phyloP scores from a whole-genome alignment of 495 filamentous ascomycete species.

The Margaritispora aquatica region DNA sequence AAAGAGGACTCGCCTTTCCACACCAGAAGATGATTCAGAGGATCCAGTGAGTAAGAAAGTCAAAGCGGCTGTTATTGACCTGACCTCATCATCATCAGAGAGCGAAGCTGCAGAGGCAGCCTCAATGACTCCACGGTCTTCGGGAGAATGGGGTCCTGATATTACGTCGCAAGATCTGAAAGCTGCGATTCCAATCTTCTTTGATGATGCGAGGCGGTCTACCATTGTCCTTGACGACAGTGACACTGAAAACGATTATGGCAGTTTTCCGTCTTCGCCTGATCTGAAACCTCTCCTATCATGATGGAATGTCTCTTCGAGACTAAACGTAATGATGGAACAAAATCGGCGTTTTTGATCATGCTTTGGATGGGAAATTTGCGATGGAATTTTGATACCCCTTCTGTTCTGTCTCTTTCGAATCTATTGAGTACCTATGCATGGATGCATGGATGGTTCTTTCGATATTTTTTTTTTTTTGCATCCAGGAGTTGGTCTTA shows the following conservation, averaged over 20 bases:
- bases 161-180: background rate
- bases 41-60: background rate
- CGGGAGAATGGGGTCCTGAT: constrained; percentile 6
- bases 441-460: too few species aligned
- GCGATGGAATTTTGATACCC: background rate
- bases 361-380: background rate
- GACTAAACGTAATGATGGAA: too few species aligned
- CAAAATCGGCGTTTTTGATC: too few species aligned
- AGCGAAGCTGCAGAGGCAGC: background rate
- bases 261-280: constrained; percentile 10
- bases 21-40: background rate
- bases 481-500: too few species aligned
- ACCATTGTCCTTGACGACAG: background rate
- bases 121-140: background rate
- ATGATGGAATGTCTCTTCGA: too few species aligned
- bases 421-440: background rate
- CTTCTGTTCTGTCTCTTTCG: background rate
- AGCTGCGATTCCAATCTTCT: background rate
- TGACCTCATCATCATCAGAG: background rate
- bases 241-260: constrained; percentile 6
- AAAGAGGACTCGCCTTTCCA: background rate
- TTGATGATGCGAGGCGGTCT: background rate
- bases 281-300: constrained; percentile 3
- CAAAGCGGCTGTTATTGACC: background rate
- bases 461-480: too few species aligned